These are phyloP conservation scores for Trichomonascaceae sp. DNA, from an alignment of 1,139 yeast species.

Conservation along the genomic window DNA sequence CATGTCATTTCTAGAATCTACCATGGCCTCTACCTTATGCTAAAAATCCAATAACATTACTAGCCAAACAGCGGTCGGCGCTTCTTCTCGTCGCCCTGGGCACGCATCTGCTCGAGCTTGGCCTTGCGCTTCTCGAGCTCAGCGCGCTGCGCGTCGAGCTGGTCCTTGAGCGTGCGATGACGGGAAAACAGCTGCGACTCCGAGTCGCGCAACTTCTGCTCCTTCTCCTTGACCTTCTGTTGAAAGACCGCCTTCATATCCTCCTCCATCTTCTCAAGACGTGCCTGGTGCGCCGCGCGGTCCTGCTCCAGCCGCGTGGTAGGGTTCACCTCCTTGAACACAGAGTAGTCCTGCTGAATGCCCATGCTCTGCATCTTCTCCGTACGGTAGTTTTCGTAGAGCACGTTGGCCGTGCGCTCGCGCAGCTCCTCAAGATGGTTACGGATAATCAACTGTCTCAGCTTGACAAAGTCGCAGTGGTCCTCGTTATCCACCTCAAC, in stretches of 20 bases:
- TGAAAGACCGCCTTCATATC: slow-evolving; percentile 97
- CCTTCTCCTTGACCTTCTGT: slow-evolving; percentile 93
- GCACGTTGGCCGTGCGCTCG: slow-evolving; percentile 62
- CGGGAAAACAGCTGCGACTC: slow-evolving; percentile 93
- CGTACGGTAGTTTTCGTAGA: slow-evolving; percentile 85
- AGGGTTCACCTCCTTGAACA: slow-evolving; percentile 91
- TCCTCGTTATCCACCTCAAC: slow-evolving; percentile 92
- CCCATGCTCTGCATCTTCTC: slow-evolving; percentile 74
- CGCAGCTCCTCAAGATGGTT: slow-evolving; percentile 89
- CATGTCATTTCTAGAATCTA: too few species aligned
- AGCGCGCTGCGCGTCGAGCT: slow-evolving; percentile 73
- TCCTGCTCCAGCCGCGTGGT: slow-evolving; percentile 89
- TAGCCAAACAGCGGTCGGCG: too few species aligned
- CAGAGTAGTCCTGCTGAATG: slow-evolving; percentile 81
- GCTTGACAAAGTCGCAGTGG: slow-evolving; percentile 84
- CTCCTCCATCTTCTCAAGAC: slow-evolving; percentile 84
- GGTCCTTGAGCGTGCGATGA: slow-evolving; percentile 96
- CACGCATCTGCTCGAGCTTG: slow-evolving; percentile 44
- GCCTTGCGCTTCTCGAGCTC: slow-evolving; percentile 84
- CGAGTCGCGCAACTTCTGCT: slow-evolving; percentile 89
- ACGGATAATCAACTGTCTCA: slow-evolving; percentile 81
- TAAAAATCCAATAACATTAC: too few species aligned
- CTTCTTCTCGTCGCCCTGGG: slow-evolving; percentile 7
- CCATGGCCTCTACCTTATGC: too few species aligned
- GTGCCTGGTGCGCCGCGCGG: slow-evolving; percentile 83